Conservation (phyloP, 164 flowering plant genomes). For the Aristolochia californica region DNA sequence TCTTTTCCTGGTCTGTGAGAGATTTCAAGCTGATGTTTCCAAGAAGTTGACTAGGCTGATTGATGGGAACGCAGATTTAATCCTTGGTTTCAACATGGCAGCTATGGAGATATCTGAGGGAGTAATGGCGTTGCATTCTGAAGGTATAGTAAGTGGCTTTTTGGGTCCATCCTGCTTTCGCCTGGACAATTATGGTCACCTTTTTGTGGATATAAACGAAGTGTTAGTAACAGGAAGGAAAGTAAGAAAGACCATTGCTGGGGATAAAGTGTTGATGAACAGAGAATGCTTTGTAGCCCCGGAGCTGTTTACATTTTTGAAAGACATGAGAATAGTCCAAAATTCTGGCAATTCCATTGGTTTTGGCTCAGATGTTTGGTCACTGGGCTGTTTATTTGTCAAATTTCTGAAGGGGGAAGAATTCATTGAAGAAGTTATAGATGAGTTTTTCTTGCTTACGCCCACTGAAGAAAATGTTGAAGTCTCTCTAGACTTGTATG, state of each 20-base stretch:
- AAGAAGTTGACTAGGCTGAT: slow-evolving; percentile 12
- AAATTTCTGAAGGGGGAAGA: slow-evolving; percentile 36
- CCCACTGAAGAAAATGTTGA: slow-evolving; percentile 15
- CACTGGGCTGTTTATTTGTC: slow-evolving; percentile 49
- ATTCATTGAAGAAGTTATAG: slow-evolving; percentile 24
- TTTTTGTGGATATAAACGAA: slow-evolving; percentile 32
- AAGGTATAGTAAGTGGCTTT: slow-evolving; percentile 50
- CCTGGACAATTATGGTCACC: slow-evolving; percentile 45
- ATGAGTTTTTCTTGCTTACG: slow-evolving; percentile 9
- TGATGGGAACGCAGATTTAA: slow-evolving; percentile 10
- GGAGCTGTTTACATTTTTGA: slow-evolving; percentile 38
- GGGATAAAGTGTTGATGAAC: slow-evolving; percentile 7
- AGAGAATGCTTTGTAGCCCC: slow-evolving; percentile 45
- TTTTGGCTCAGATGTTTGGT: slow-evolving; percentile 70
- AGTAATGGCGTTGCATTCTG: slow-evolving; percentile 37
- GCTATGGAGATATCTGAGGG: slow-evolving; percentile 64
- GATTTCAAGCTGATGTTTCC: slow-evolving; percentile 9
- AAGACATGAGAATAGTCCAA: slow-evolving; percentile 13
- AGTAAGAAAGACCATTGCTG: slow-evolving; percentile 15
- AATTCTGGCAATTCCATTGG: slow-evolving; percentile 18
- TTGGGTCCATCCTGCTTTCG: slow-evolving; percentile 37
- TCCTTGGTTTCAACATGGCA: slow-evolving; percentile 27
- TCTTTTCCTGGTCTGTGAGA: slow-evolving; percentile 56
- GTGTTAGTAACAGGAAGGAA: slow-evolving; percentile 37
- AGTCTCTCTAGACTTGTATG: slow-evolving; percentile 17